A percentile compares a stretch with the other conserved stretches of the same genome.
Conservation (phyloP, 176 grass and related monocot genomes). For the Elaeis guineensis region DNA sequence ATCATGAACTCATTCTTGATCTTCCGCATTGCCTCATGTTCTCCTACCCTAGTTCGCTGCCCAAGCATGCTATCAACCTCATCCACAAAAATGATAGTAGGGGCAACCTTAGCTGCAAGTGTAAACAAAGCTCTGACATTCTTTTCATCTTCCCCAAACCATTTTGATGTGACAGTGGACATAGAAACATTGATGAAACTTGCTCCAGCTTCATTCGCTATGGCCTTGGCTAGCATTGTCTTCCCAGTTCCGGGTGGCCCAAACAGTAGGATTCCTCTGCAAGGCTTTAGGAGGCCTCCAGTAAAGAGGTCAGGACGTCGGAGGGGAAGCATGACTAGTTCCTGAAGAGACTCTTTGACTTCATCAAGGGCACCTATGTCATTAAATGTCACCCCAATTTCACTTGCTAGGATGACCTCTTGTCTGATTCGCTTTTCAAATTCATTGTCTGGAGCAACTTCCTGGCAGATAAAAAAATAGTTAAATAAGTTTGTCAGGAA, state of each 20-base stretch:
- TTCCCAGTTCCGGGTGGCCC: conserved; percentile 96
- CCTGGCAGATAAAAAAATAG: conserved; percentile 23
- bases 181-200: conserved; percentile 98
- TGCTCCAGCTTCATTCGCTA: conserved; percentile 91
- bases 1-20: conserved; percentile 99
- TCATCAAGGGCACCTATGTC: conserved; percentile 89
- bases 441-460: conserved; percentile 84
- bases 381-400: conserved; percentile 93
- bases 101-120: conserved; percentile 82
- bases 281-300: conserved; percentile 90
- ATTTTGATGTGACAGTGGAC: conserved; percentile 96
- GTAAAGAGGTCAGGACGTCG: conserved; percentile 81
- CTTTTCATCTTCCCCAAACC: conserved; percentile 97
- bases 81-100: conserved; percentile 94
- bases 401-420: conserved; percentile 79
- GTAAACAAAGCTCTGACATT: conserved; percentile 90
- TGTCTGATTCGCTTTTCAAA: conserved; percentile 94
- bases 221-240: conserved; percentile 98
- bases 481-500: no score
- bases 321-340: conserved; percentile 96
- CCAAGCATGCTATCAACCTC: conserved; percentile 97
- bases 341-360: conserved; percentile 95
- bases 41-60: conserved; percentile 60
- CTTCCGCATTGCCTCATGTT: conserved; percentile 95
- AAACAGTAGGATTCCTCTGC: conserved; percentile 78